Evolutionary conservation across 1,139 yeast genomes (phyloP), one percentile per base, ranked within the genome.

Genomic region (Saccharomyces hybrid): DNA sequence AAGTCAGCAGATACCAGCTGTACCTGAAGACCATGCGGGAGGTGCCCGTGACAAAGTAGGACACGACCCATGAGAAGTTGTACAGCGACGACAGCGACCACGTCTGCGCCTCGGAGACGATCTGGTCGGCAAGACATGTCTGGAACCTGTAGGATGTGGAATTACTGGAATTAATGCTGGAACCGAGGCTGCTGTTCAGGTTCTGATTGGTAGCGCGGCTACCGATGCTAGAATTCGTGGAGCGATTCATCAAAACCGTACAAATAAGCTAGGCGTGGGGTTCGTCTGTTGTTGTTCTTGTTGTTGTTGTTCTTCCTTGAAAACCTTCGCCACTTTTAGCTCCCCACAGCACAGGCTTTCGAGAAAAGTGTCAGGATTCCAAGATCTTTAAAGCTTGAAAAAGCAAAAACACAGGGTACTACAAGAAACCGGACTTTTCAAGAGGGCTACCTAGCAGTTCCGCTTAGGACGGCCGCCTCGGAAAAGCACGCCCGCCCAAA

Each of bases 201-300:
- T 8, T 38, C 8, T 8, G 42, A 16, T 9, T 9, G 42, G 25
- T 38, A 38, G 42, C 42, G 42, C 8, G 7, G 25, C 1, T 38
- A 9, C 8, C 8, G 42, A 19, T 19, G 23, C 23, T 19, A 38
- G 63, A 50, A 58, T 38, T 38, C 25, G 25, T 38, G 13, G 42
- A 6, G 42, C 42, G 9, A 3, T 38, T 38, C 42, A 38, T 38
- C 8, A 9, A 38, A 71, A 69, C 51, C 49, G 57, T 47, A 84
- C 78, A 0, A 88, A 90, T 65, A 78, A 73, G 23, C 23, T 19
- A 19, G 23, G 23, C 23, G 23, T 19, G 6, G 83, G 88, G 67
- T 75, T 8, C 25, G n/a, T 13, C 6, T 4, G 13, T 3, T 14
- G 7, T 34, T 3, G 8, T 13, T 23, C 13, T 11, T 16, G 11